Base-by-base conservation (phyloP, 768 basidiomycete genomes). In the Tylopilus felleus region DNA sequence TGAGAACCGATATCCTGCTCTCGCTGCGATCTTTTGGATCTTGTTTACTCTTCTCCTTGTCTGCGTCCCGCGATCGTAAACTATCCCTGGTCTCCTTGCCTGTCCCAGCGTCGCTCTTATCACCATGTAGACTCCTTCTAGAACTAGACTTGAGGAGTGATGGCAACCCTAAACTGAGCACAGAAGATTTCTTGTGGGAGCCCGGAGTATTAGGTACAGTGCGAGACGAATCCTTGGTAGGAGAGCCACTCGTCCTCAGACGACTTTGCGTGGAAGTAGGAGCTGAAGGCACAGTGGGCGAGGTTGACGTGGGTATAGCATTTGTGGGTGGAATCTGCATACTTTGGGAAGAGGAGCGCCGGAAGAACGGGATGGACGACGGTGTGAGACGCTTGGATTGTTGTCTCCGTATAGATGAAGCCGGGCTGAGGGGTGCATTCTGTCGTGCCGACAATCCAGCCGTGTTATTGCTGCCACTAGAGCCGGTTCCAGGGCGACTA, bases 321-420 rank as follows among this genome's bases (percentile, higher is more conserved):
- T 55, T 62, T n/a, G 70, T 65, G 8, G 81, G 74, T 19, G 84
- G 80, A 23, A 85, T 69, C 57, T 90, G 86, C 80, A 90, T 86
- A 14, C 88, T 90, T 65, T 93, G 89, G 8, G 93, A 94, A 25
- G 90, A 90, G 8, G 92, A 93, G 33, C 93, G 86, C 41, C 91
- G 83, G 76, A 96, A 95, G 73, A 96, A 96, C 2, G 93, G 93
- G 55, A 96, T 96, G 14, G 91, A 90, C 25, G 91, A 93, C 1
- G 93, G 93, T 1, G 93, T 94, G 43, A 93, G 81, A 54, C 93
- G 85, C 68, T 86, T 93, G 22, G 73, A 68, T 53, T 85, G 83
- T 27, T 81, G 79, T 38, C 86, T 82, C 49, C 84, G 81, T 40
- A 85, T 70, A 16, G 88, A 89, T 17, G 83, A 78, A 19, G 84